Conservation (phyloP, 2,329 filamentous ascomycete genomes). For the Sporothrix pseudoabietina region DNA sequence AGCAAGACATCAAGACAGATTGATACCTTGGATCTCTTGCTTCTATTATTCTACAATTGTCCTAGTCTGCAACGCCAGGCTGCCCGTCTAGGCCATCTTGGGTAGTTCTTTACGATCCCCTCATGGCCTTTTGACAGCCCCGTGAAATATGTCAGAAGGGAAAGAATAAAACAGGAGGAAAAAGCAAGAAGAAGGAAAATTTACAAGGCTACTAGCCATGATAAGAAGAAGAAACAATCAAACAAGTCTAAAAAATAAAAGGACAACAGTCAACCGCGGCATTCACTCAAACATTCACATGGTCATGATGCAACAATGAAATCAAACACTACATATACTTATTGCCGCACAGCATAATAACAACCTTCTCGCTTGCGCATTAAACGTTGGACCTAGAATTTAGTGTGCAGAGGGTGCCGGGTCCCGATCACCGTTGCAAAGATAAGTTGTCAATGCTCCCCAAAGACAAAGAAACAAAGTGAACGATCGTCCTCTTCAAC, state of each 20-base stretch:
- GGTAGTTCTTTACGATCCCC: not conserved
- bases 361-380: not conserved
- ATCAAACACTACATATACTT: not conserved
- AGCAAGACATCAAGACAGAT: not conserved
- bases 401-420: not conserved
- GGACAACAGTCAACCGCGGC: not conserved
- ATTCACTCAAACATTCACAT: not conserved
- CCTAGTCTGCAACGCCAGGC: not conserved
- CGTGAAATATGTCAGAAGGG: not conserved
- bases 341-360: not conserved
- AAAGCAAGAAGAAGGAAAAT: not conserved
- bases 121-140: not conserved
- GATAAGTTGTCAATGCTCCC: not conserved
- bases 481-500: not conserved
- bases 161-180: not conserved
- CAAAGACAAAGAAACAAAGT: not conserved
- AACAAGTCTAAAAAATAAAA: not conserved
- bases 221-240: not conserved
- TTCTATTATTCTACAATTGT: not conserved
- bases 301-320: not conserved
- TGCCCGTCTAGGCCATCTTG: not conserved
- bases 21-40: not conserved
- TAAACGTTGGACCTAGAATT: not conserved
- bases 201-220: not conserved
- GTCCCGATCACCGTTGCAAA: conserved; percentile 1